phyloP scores from a whole-genome alignment of 73 alveolate species.

The Stentor coeruleus region DNA sequence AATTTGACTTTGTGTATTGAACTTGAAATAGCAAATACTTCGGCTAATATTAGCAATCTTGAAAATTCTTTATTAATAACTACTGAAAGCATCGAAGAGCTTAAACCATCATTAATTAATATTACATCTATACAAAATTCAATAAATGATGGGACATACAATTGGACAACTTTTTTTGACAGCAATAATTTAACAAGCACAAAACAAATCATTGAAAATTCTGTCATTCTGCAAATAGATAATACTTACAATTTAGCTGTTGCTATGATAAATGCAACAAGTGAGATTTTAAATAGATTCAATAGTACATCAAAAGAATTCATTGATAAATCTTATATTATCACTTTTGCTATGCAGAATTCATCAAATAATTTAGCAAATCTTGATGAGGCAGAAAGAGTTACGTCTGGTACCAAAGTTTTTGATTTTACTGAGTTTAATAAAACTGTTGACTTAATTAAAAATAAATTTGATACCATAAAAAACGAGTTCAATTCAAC shows the following conservation, averaged over 20 bases:
- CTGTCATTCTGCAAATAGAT: not conserved
- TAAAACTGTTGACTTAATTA: not conserved
- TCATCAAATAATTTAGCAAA: not conserved
- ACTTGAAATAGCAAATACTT: too few relatives aligned
- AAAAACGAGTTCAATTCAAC: not conserved
- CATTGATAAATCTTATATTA: not conserved
- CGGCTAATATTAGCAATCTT: not conserved
- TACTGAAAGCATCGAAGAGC: not conserved
- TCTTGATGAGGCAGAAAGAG: not conserved
- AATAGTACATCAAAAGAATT: not conserved
- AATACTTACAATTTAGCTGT: not conserved
- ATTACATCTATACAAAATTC: not conserved
- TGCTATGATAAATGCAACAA: not conserved
- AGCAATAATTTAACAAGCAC: too few relatives aligned
- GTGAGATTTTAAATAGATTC: not conserved
- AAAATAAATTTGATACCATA: not conserved
- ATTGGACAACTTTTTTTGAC: not conserved
- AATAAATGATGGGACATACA: not conserved
- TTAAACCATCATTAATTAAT: too few relatives aligned
- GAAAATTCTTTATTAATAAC: not conserved
- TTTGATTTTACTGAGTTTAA: not conserved
- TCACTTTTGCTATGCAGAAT: not conserved
- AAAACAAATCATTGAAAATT: too few relatives aligned
- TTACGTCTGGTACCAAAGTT: not conserved
- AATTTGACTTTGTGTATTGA: not conserved